Evolutionary conservation across 768 basidiomycete genomes (phyloP).

Genomic region (Scleroderma citrinum): DNA sequence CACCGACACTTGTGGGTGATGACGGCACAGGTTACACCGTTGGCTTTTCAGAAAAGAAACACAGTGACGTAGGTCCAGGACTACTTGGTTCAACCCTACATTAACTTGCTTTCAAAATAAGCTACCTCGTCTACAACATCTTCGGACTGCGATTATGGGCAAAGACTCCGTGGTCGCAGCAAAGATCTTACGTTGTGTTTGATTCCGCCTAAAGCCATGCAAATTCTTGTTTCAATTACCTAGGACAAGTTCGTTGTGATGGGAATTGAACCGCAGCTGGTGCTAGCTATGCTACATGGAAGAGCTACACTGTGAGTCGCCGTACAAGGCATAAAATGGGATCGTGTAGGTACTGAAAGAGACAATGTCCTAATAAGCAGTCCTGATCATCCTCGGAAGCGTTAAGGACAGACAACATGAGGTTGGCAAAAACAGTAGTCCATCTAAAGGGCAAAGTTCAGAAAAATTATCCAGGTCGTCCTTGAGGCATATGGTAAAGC

Average conservation of each 20-base stretch:
- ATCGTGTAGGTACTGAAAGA: background rate
- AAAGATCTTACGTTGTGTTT: background rate
- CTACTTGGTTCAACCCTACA: background rate
- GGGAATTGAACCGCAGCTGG: no score
- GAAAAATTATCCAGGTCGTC: no score
- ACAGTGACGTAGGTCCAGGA: slow-evolving; percentile 11
- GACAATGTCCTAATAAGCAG: background rate
- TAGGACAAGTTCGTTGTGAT: no score
- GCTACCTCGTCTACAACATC: slow-evolving; percentile 21
- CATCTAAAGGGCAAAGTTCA: no score
- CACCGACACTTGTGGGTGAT: slow-evolving; percentile 76
- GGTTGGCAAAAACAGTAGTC: background rate
- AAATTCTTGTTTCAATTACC: no score
- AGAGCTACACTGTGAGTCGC: no score
- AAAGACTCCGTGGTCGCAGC: slow-evolving; percentile 26
- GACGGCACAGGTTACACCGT: slow-evolving; percentile 56
- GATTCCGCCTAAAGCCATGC: background rate
- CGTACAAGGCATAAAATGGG: no score
- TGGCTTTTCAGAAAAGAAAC: slow-evolving; percentile 10
- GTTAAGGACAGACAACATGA: background rate
- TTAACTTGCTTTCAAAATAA: background rate
- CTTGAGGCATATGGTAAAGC: no score
- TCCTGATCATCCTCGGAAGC: background rate
- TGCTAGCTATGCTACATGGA: no score
- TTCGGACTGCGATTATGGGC: slow-evolving; percentile 26